A percentile compares a stretch with the other conserved stretches of the same genome.
Evolutionary conservation across 805 yeast species (phyloP).

Genomic region (Yarrowia deformans): DNA sequence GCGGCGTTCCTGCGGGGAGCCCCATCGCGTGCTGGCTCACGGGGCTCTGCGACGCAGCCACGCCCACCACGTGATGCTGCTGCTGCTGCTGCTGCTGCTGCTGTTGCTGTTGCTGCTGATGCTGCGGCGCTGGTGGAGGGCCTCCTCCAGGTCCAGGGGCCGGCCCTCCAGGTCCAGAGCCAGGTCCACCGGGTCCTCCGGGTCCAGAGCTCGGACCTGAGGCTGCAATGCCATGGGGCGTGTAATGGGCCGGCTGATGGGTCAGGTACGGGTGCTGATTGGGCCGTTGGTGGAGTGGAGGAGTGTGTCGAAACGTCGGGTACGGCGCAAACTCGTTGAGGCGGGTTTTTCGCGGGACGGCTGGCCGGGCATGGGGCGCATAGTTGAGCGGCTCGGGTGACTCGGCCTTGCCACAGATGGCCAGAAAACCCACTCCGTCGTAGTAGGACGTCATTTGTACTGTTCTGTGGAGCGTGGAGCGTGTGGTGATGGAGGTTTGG

Average conservation of each 20-base stretch:
- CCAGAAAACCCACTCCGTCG: slow-evolving; percentile 53
- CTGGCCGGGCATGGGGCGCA: background rate
- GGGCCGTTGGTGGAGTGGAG: slow-evolving; percentile 6
- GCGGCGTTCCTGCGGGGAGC: background rate
- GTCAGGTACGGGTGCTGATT: slow-evolving; percentile 36
- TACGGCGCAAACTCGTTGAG: slow-evolving; percentile 24
- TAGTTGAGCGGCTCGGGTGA: slow-evolving; percentile 50
- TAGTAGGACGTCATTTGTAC: slow-evolving; percentile 46
- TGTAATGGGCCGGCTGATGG: slow-evolving; percentile 37
- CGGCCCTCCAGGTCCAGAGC: slow-evolving; percentile 1
- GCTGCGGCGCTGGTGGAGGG: slow-evolving; percentile 3
- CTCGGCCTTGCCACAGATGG: slow-evolving; percentile 52
- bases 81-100: background rate
- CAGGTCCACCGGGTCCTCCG: too few species aligned
- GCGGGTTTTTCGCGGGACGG: background rate
- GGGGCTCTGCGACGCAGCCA: slow-evolving; percentile 23
- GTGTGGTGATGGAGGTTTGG: slow-evolving; percentile 7
- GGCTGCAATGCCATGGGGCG: slow-evolving; percentile 35
- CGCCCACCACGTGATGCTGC: background rate
- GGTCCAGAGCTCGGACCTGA: background rate
- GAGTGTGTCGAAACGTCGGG: slow-evolving; percentile 19
- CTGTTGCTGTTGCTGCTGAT: background rate
- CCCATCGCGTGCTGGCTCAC: background rate
- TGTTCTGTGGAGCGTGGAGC: background rate
- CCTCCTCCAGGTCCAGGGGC: slow-evolving; percentile 29